Conservation (phyloP, 2,329 filamentous ascomycete genomes). For the Rosellinia necatrix region DNA sequence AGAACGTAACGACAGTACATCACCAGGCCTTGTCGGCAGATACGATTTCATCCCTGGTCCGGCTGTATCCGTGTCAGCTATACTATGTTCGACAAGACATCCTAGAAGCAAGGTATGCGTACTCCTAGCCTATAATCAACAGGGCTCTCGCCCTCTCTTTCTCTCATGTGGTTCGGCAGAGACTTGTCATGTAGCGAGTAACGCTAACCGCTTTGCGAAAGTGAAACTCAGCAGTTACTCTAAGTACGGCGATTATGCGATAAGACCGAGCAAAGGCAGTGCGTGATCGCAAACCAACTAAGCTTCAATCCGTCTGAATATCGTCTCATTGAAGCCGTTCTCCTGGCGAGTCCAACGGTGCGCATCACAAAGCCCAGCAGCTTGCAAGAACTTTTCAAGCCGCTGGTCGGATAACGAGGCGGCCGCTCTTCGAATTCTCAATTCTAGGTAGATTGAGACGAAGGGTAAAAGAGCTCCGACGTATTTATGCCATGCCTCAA, state of each 20-base stretch:
- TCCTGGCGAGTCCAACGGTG: constrained; percentile 9
- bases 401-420: constrained; percentile 2
- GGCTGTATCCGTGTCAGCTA: too few species aligned
- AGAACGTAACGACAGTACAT: too few species aligned
- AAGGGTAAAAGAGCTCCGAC: constrained; percentile 19
- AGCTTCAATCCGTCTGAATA: constrained; percentile 17
- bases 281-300: neutral
- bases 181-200: too few species aligned
- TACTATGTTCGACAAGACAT: too few species aligned
- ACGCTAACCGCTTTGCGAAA: too few species aligned
- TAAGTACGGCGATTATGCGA: neutral
- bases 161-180: too few species aligned
- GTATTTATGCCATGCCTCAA: constrained; percentile 17
- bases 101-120: too few species aligned
- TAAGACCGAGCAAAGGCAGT: neutral
- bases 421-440: constrained; percentile 25
- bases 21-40: too few species aligned
- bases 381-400: neutral
- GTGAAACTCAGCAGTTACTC: too few species aligned
- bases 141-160: too few species aligned
- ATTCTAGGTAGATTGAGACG: constrained; percentile 17
- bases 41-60: too few species aligned
- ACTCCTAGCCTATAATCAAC: too few species aligned
- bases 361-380: constrained; percentile 13
- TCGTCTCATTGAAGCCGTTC: constrained; percentile 7